Conservation (phyloP, 2,329 filamentous ascomycete species). For the Cryphonectria nitschkei region DNA sequence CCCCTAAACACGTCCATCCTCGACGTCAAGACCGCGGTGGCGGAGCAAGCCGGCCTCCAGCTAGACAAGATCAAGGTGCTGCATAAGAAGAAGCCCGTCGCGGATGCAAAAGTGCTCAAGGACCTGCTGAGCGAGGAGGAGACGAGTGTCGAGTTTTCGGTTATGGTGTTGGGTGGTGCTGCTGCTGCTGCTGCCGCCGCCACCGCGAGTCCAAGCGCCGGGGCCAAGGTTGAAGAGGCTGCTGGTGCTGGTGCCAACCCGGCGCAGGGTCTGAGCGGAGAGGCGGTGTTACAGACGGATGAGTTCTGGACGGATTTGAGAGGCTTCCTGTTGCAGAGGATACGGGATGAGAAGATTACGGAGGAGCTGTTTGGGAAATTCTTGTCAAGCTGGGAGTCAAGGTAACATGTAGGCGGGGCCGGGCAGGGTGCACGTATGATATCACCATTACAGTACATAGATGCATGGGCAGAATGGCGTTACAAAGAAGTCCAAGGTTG, state of each 20-base stretch:
- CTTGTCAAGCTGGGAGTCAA: constrained; percentile 66
- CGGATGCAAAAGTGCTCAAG: constrained; percentile 75
- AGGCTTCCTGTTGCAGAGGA: constrained; percentile 76
- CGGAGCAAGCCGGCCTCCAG: constrained; percentile 63
- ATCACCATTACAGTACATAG: background rate
- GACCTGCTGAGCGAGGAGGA: constrained; percentile 68
- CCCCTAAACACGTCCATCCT: constrained; percentile 73
- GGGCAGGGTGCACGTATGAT: background rate
- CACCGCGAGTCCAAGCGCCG: constrained; percentile 10
- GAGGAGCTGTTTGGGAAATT: constrained; percentile 70
- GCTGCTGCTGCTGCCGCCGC: constrained; percentile 37
- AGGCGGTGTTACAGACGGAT: constrained; percentile 66
- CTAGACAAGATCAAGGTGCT: constrained; percentile 85
- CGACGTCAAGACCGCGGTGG: constrained; percentile 75
- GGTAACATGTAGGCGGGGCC: background rate
- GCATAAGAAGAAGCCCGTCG: constrained; percentile 82
- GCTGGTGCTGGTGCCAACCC: constrained; percentile 43
- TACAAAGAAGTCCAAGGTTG: background rate
- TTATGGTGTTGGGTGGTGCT: constrained; percentile 58
- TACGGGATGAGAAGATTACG: constrained; percentile 71
- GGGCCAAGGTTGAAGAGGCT: constrained; percentile 43
- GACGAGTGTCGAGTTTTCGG: constrained; percentile 70
- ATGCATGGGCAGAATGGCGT: background rate
- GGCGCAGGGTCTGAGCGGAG: constrained; percentile 58
- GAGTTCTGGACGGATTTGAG: constrained; percentile 88